Evolutionary conservation across 768 basidiomycete species (phyloP), one percentile per base, ranked within the genome.

Genomic region (Lyophyllum shimeji): DNA sequence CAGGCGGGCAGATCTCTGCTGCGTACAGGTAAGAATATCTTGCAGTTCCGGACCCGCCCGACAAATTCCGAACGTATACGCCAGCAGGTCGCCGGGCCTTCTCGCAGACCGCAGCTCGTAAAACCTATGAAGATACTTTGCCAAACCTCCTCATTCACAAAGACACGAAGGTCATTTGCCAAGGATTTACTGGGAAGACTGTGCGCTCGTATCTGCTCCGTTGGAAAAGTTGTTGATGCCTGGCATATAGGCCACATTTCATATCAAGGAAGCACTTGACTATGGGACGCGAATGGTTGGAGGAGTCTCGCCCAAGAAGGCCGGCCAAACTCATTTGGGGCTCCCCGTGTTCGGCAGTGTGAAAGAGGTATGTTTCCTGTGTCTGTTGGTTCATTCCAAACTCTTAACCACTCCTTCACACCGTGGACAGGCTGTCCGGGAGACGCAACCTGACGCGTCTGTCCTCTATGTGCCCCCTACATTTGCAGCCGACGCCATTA

Each of bases 381-480:
- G 5, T 46, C 25, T 24, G 15, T 46, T 46, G 9, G 25, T 46
- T 3, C 25, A 27, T 15, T 23, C 18, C 7, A n/a, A 7, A 1
- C 9, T 24, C 21, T 29, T 46, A 18, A n/a, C 17, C 17, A 17
- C 18, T 15, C 13, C 29, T 58, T 29, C 53, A 43, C 52, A 40
- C 2, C 17, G 17, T 42, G 46, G 29, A 33, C 66, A 97, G 94
- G 96, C 97, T 42, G 94, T 95, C 58, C 77, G 82, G 46, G 87
- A 93, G 60, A 84, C 87, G 42, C 76, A 85, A 60, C 97, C 97
- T 11, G 96, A 98, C 66, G 97, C 97, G 25, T 88, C 93, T 33
- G 86, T 99, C 56, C 86, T 99, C 74, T 99, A 98, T 71, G 97
- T 99, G 13, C 97, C 97, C 4, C 97, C 97, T n/a, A 93, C 95